Base-by-base conservation (phyloP, 1,284 basidiomycete genomes). In the Sporisorium graminicola region DNA sequence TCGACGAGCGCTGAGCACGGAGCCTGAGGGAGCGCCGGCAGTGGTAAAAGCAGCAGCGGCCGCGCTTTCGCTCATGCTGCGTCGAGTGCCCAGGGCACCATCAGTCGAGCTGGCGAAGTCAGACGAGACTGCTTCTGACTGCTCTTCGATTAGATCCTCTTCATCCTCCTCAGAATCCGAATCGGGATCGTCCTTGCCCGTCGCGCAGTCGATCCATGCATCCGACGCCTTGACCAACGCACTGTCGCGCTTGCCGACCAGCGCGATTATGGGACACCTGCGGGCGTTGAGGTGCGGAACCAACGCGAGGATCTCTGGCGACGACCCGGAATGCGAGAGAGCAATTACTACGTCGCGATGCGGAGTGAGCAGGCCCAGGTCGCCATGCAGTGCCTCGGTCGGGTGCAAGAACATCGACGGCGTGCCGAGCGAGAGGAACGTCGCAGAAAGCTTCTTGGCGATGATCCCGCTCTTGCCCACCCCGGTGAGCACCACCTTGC, bases 391-490 rank as follows among this genome's bases (percentile, higher is more conserved):
- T 8, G 86, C 86, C 58, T 86, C 86, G 22, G 84, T 77, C 0
- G 87, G 86, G 58, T 86, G 85, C 13, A 87, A 65, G 60, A 84
- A 87, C 33, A 79, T 77, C n/a, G 86, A 79, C 31, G 81, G 85
- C 14, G 87, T 82, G 22, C 86, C 86, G 69, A 85, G 74, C 16
- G 82, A 82, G 1, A 80, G 60, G 33, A 80, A 75, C 22, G 80
- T 82, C 13, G 80, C 76, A 7, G 70, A 74, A 8, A 85, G 65
- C 71, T 85, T 85, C 52, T 77, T 80, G 5, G 78, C 82, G 22
- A 85, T 80, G 44, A 84, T 74, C 14, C 81, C 86, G 46, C 82
- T 85, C 74, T 87, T 87, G 27, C 87, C 87, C 3, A 87, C 82
- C 22, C 87, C 87, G 0, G 83, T 85, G 18, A 86, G 75, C 22